These are phyloP conservation scores for Irpex rosettiformis DNA, from an alignment of 1,284 basidiomycete genomes.

Conservation along the genomic window DNA sequence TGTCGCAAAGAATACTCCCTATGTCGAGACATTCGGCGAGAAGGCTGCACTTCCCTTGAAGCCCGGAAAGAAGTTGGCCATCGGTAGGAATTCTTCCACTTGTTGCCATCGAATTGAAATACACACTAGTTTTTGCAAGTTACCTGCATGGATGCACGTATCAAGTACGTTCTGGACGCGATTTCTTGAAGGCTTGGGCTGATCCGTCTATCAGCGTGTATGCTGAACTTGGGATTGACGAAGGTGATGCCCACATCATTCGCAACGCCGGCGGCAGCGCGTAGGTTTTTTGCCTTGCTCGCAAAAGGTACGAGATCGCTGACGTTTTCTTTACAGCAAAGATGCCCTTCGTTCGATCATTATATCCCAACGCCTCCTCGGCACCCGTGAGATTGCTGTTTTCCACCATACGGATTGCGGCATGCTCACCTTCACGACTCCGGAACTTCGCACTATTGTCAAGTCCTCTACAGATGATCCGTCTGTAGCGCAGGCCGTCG, in stretches of 20 bases:
- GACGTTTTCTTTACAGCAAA: slow-evolving; percentile 32
- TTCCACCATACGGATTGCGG: slow-evolving; percentile 70
- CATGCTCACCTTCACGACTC: slow-evolving; percentile 58
- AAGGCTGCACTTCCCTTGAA: slow-evolving; percentile 44
- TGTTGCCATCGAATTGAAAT: background rate
- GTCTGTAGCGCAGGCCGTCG: slow-evolving; percentile 37
- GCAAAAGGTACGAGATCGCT: background rate
- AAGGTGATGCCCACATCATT: slow-evolving; percentile 69
- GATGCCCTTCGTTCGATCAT: slow-evolving; percentile 65
- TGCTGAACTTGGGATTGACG: slow-evolving; percentile 53
- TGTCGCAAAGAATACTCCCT: slow-evolving; percentile 33
- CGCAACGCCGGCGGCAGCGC: slow-evolving; percentile 64
- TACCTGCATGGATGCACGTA: slow-evolving; percentile 69
- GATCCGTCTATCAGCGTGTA: slow-evolving; percentile 41
- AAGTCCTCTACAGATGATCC: slow-evolving; percentile 42
- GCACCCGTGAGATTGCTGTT: slow-evolving; percentile 62
- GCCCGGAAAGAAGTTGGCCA: slow-evolving; percentile 47
- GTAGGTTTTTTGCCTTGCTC: slow-evolving; percentile 33
- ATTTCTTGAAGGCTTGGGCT: background rate
- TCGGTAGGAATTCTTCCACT: slow-evolving; percentile 32
- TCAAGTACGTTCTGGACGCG: slow-evolving; percentile 33
- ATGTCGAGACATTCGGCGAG: slow-evolving; percentile 42
- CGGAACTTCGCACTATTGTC: slow-evolving; percentile 47
- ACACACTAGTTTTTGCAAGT: slow-evolving; percentile 33
- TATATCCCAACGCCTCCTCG: slow-evolving; percentile 64